Evolutionary conservation across 768 basidiomycete species (phyloP), one percentile per base, ranked within the genome.

Genomic region (Kwoniella sp.): DNA sequence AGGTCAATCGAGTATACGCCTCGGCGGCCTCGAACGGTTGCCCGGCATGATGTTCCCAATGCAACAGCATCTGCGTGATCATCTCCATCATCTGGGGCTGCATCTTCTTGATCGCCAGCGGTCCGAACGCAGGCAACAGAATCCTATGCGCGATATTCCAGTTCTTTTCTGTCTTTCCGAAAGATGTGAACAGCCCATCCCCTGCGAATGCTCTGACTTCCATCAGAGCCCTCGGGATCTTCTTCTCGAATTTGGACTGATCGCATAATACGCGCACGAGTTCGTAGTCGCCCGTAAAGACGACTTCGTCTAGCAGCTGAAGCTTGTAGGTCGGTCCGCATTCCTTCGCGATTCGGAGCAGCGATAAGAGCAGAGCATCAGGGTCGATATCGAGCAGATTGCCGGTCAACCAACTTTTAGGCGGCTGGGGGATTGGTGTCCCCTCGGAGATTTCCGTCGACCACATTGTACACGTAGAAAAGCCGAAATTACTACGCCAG

Each of bases 1-100:
- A 45, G 15, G 41, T 45, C 41, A 45, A 45, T 11, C 41, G 5
- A 45, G 41, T 45, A 45, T 45, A 45, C 41, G 41, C 41, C 15
- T 45, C 41, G 4, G 41, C 41, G 4, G 41, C 41, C 17, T 45
- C 41, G 41, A 45, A 45, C 41, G 41, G 41, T 17, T 45, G 41
- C 3, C 41, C 41, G 11, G 41, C 41, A 45, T 45, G 41, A 45
- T 45, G 41, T 17, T 45, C 41, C 41, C 41, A 45, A 45, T 45
- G 41, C 41, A 45, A 20, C 41, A 45, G 20, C 41, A 45, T 45
- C 41, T 45, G 41, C 3, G 41, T 45, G 8, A 45, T 45, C 41
- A 45, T 45, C 41, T 85, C 85, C 7, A 81, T 70, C 85, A 85
- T 85, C 59, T 83, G 83, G 29, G 82, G 81, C 67, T 85, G 83